Percentiles rank a stretch among this genome's conserved stretches.
These are phyloP conservation scores for Austroboletus niveus DNA, from an alignment of 1,284 basidiomycete genomes.

Conservation along the genomic window DNA sequence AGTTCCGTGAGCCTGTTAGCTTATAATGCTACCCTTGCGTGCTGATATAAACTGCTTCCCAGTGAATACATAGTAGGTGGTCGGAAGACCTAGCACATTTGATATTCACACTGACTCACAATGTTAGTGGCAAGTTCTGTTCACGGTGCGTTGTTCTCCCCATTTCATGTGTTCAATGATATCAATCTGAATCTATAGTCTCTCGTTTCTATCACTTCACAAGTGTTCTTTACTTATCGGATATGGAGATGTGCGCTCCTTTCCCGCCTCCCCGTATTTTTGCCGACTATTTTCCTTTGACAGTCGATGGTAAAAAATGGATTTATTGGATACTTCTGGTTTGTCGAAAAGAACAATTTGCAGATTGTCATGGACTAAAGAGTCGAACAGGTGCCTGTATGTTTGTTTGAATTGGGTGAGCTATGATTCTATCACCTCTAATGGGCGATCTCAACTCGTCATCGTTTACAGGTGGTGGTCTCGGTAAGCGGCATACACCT, in stretches of 20 bases:
- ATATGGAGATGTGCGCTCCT: slow-evolving; percentile 8
- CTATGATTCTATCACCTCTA: not conserved
- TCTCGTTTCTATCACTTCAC: not conserved
- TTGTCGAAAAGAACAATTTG: not conserved
- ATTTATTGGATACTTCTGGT: slow-evolving; percentile 7
- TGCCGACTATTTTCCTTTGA: not conserved
- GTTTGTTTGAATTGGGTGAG: slow-evolving; percentile 9
- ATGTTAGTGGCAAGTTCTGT: not conserved
- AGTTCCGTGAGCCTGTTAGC: slow-evolving; percentile 1
- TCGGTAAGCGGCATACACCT: not conserved
- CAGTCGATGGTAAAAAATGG: not conserved
- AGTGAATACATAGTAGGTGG: slow-evolving; percentile 8
- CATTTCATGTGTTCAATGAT: not conserved
- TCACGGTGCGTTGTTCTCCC: not conserved
- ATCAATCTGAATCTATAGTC: not conserved
- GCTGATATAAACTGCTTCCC: not conserved
- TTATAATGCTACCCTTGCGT: not conserved
- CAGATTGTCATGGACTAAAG: not conserved
- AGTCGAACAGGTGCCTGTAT: not conserved
- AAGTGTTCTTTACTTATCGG: slow-evolving; percentile 6
- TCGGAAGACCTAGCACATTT: no score
- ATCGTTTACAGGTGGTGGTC: not conserved
- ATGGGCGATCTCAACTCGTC: not conserved
- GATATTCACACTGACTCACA: no score
- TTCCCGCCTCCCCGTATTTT: not conserved